Evolutionary conservation across 176 grass and related monocot species (phyloP).

Genomic region (Avena insularis): DNA sequence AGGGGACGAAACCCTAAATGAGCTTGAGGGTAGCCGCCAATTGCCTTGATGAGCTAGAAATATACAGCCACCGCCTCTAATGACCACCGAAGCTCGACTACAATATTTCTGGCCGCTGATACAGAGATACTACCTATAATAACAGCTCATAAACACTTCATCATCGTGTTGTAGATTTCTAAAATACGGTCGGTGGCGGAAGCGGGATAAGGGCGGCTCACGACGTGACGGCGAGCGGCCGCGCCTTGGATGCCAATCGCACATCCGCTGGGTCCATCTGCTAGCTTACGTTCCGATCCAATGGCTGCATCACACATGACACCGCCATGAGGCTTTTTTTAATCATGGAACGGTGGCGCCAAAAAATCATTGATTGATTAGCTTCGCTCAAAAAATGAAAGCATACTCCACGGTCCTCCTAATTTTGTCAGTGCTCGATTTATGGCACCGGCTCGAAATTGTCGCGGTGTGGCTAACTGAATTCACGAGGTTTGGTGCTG

Average conservation of each 20-base stretch:
- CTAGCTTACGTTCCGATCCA: constrained; percentile 6
- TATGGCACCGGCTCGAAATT: constrained; percentile 14
- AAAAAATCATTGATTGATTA: constrained; percentile 32
- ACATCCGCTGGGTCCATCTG: not conserved
- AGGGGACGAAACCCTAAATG: too few species aligned
- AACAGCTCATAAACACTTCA: too few species aligned
- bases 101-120: too few species aligned
- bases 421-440: constrained; percentile 45
- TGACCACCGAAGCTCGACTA: too few species aligned
- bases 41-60: too few species aligned
- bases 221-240: constrained; percentile 9
- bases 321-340: constrained; percentile 2
- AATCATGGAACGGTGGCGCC: not conserved
- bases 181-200: too few species aligned
- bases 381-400: constrained; percentile 35
- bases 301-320: constrained; percentile 35
- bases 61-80: too few species aligned
- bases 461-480: not conserved
- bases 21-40: too few species aligned
- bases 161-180: too few species aligned
- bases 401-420: constrained; percentile 18
- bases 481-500: too few species aligned
- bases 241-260: constrained; percentile 5
- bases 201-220: not conserved
- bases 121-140: too few species aligned